Percentiles rank a stretch among this genome's conserved stretches.
Evolutionary conservation across 805 yeast species (phyloP).

Genomic region (Naumovozyma baii): DNA sequence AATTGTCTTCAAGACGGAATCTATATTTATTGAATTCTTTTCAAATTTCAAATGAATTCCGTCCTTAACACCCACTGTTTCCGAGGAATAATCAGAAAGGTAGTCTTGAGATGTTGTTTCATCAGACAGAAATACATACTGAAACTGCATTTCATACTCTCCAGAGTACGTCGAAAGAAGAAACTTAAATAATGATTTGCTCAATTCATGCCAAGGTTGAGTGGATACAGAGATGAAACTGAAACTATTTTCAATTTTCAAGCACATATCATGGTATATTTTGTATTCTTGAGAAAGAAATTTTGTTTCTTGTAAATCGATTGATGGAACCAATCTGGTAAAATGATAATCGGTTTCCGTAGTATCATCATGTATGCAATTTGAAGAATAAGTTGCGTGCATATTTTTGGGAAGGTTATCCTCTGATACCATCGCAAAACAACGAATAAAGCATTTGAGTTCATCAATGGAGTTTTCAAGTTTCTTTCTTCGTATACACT

Average conservation of each 20-base stretch:
- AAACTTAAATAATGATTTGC: conserved; percentile 10
- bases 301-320: conserved; percentile 1
- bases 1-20: not conserved
- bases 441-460: conserved; percentile 28
- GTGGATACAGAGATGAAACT: conserved; percentile 18
- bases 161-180: conserved; percentile 9
- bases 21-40: conserved; percentile 4
- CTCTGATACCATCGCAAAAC: conserved; percentile 6
- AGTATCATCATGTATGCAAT: not conserved
- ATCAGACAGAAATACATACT: conserved; percentile 23
- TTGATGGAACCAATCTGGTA: conserved; percentile 18
- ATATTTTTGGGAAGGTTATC: not conserved
- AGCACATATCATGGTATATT: conserved; percentile 22
- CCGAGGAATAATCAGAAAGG: conserved; percentile 8
- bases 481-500: conserved; percentile 29
- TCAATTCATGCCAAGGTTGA: conserved; percentile 10
- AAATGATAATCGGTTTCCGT: conserved; percentile 6
- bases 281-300: conserved; percentile 20
- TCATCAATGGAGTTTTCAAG: conserved; percentile 44
- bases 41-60: conserved; percentile 19
- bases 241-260: conserved; percentile 15
- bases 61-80: conserved; percentile 5
- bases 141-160: conserved; percentile 13
- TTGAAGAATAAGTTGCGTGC: not conserved
- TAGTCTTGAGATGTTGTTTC: conserved; percentile 17